phyloP scores from a whole-genome alignment of 2,329 filamentous ascomycete genomes.

The Reticulascus tulasneorum region DNA sequence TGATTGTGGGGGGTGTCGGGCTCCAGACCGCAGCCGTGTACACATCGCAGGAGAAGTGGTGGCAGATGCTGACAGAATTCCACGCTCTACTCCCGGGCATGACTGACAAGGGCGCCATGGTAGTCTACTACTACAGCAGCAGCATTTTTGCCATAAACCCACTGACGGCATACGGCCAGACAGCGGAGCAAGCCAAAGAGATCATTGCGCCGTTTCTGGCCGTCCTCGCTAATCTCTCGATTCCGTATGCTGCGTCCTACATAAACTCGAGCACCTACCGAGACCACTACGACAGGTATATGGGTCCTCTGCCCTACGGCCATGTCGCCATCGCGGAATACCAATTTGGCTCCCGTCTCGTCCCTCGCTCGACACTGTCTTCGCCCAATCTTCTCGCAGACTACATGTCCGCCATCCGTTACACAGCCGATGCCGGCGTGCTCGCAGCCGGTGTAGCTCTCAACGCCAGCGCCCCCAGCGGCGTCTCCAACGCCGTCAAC shows the following conservation, averaged over 20 bases:
- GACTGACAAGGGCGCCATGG: conserved; percentile 45
- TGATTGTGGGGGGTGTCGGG: conserved; percentile 36
- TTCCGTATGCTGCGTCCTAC: conserved; percentile 21
- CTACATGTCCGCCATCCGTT: conserved; percentile 12
- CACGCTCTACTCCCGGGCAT: conserved; percentile 36
- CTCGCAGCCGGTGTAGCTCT: conserved; percentile 18
- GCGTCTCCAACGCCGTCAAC: conserved; percentile 13
- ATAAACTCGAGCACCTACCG: conserved; percentile 27
- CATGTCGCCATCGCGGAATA: conserved; percentile 46
- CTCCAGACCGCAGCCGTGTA: conserved; percentile 24
- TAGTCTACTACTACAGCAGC: conserved; percentile 45
- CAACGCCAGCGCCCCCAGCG: conserved; percentile 8
- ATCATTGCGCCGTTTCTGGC: conserved; percentile 43
- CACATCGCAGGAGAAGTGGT: conserved; percentile 37
- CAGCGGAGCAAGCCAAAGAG: conserved; percentile 32
- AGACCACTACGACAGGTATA: conserved; percentile 38
- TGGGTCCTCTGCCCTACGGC: conserved; percentile 37
- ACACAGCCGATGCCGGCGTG: conserved; percentile 10
- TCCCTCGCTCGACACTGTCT: conserved; percentile 30
- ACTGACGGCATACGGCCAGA: conserved; percentile 44
- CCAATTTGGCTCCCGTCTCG: conserved; percentile 36
- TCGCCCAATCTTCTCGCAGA: conserved; percentile 22
- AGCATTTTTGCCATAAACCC: conserved; percentile 42
- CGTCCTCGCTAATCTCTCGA: conserved; percentile 30
- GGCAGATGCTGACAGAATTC: conserved; percentile 42